A percentile compares a stretch with the other conserved stretches of the same genome.
Evolutionary conservation across 768 basidiomycete species (phyloP).

Genomic region (Psilocybe cubensis): DNA sequence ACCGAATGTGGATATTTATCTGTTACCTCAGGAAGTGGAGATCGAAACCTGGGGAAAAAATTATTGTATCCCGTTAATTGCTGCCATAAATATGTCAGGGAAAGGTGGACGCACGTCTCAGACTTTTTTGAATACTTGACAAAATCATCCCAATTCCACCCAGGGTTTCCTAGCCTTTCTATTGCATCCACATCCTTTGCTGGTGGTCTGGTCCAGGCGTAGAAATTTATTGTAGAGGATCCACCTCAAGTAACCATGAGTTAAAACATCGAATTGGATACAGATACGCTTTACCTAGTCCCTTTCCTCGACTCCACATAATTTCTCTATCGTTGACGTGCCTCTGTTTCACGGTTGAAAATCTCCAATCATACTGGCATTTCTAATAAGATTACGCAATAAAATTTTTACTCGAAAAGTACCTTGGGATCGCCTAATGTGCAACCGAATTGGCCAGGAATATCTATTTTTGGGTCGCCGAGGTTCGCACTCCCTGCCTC

Average conservation of each 20-base stretch:
- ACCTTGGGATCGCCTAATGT: slow-evolving; percentile 3
- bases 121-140: slow-evolving; percentile 38
- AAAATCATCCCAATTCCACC: slow-evolving; percentile 56
- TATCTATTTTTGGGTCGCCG: neutral
- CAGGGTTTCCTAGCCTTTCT: slow-evolving; percentile 55
- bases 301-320: slow-evolving; percentile 34
- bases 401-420: neutral
- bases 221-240: slow-evolving; percentile 48
- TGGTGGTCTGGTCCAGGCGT: slow-evolving; percentile 34
- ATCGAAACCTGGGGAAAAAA: slow-evolving; percentile 27
- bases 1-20: slow-evolving; percentile 30
- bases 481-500: neutral
- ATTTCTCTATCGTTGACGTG: slow-evolving; percentile 26
- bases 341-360: slow-evolving; percentile 31
- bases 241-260: slow-evolving; percentile 34
- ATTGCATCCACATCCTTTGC: slow-evolving; percentile 33
- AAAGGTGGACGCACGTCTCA: slow-evolving; percentile 33
- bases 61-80: neutral
- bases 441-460: neutral
- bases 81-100: neutral
- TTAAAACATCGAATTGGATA: neutral
- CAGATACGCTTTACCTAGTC: slow-evolving; percentile 26
- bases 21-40: slow-evolving; percentile 26
- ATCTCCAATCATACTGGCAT: slow-evolving; percentile 40
- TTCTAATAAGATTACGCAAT: slow-evolving; percentile 29